Percentiles rank a stretch among this genome's conserved stretches.
phyloP scores from a whole-genome alignment of 2,329 filamentous ascomycete species.

The Helotiales sp. region DNA sequence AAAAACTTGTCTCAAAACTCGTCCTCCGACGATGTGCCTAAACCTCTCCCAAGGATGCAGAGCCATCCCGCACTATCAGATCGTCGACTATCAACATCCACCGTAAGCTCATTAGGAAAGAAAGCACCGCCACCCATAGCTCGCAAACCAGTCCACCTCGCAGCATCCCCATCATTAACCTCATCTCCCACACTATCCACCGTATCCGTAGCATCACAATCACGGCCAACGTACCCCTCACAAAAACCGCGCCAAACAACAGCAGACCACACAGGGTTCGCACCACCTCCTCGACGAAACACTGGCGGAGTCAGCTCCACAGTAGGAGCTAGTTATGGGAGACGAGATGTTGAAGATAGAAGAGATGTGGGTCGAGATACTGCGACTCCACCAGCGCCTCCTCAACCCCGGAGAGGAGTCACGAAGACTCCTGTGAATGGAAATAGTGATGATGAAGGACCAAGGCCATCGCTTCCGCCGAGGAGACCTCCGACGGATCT shows the following conservation, averaged over 20 bases:
- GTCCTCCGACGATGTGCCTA: slow-evolving; percentile 17
- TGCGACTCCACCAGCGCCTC: slow-evolving; percentile 33
- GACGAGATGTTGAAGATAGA: slow-evolving; percentile 20
- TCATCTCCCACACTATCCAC: slow-evolving; percentile 30
- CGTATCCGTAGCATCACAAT: slow-evolving; percentile 23
- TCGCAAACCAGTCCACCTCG: slow-evolving; percentile 43
- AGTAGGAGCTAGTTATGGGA: slow-evolving; percentile 13
- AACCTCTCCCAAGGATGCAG: slow-evolving; percentile 17
- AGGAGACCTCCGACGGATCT: slow-evolving; percentile 38
- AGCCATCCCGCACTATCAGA: slow-evolving; percentile 25
- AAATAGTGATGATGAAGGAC: slow-evolving; percentile 26
- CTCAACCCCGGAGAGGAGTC: slow-evolving; percentile 34
- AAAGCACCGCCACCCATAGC: slow-evolving; percentile 43
- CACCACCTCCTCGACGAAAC: slow-evolving; percentile 34
- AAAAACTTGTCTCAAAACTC: slow-evolving; percentile 30
- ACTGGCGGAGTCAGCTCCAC: slow-evolving; percentile 22
- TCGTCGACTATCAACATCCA: slow-evolving; percentile 38
- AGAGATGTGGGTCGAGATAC: slow-evolving; percentile 8
- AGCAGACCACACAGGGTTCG: slow-evolving; percentile 31
- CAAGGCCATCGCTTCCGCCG: slow-evolving; percentile 38
- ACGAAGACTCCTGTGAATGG: slow-evolving; percentile 19
- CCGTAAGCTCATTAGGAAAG: slow-evolving; percentile 36
- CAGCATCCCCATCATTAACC: slow-evolving; percentile 31
- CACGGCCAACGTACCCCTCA: slow-evolving; percentile 15
- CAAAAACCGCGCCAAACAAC: slow-evolving; percentile 24